Evolutionary conservation across 345 rosid genomes (phyloP).

Genomic region (Raphanus sativus): DNA sequence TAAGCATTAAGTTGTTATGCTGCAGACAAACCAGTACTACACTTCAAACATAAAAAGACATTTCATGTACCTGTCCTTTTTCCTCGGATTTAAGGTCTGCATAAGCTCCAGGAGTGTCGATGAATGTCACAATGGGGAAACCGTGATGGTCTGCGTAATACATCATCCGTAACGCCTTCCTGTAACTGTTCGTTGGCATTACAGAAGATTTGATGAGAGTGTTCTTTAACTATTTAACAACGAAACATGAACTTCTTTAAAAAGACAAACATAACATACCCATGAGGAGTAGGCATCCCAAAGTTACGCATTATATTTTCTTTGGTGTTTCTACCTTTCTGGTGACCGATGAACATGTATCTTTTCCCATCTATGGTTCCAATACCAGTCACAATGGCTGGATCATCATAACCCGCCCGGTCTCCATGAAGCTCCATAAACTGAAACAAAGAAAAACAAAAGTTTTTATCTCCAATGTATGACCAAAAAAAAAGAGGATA

Average conservation of each 20-base stretch:
- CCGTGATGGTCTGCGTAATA: conserved; percentile 84
- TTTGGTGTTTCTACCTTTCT: conserved; percentile 98
- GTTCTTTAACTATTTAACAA: not conserved
- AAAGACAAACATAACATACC: conserved; percentile 48
- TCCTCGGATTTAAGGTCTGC: conserved; percentile 83
- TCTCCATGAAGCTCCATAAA: conserved; percentile 99
- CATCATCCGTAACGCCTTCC: conserved; percentile 89
- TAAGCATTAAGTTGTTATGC: not conserved
- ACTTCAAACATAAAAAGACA: conserved; percentile 6
- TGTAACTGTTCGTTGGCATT: conserved; percentile 52
- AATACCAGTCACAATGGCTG: conserved; percentile 92
- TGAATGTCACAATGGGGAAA: conserved; percentile 75
- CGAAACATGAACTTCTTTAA: not conserved
- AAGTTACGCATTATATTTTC: conserved; percentile 91
- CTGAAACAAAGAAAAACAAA: conserved; percentile 41
- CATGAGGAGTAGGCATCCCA: conserved; percentile 99
- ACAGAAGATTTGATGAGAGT: conserved; percentile 15
- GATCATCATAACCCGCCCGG: conserved; percentile 96
- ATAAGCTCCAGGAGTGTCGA: conserved; percentile 83
- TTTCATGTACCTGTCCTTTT: conserved; percentile 60
- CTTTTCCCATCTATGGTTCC: conserved; percentile 85
- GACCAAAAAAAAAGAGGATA: conserved; percentile 46
- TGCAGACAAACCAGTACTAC: conserved; percentile 22
- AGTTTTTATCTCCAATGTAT: not conserved
- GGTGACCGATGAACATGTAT: conserved; percentile 97